Evolutionary conservation across 306 rosid genomes (phyloP).

Genomic region (Gleditsia sinensis): DNA sequence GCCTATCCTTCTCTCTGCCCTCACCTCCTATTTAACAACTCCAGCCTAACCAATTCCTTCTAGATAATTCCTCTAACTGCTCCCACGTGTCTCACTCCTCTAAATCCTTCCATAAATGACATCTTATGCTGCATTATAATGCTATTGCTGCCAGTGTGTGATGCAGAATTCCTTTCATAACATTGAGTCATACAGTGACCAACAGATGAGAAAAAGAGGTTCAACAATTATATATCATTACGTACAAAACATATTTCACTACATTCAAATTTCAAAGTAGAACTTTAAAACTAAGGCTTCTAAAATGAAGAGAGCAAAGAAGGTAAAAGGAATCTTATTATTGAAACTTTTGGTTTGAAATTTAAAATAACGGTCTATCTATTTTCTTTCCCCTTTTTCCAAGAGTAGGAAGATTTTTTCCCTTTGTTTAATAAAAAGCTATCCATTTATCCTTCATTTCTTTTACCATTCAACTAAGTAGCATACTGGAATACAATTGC

Average conservation of each 20-base stretch:
- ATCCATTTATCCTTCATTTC: neutral
- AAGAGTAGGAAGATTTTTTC: neutral
- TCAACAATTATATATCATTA: neutral
- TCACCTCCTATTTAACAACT: no score
- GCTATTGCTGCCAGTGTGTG: neutral
- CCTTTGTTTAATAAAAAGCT: neutral
- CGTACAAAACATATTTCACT: neutral
- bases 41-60: no score
- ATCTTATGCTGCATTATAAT: neutral
- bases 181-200: neutral
- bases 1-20: no score
- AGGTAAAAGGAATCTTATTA: neutral
- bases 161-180: neutral
- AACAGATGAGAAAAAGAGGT: neutral
- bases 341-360: neutral
- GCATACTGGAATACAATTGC: neutral
- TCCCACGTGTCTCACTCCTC: no score
- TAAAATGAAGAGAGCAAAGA: neutral
- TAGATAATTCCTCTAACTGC: no score
- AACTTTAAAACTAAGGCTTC: no score
- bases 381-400: no score
- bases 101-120: no score
- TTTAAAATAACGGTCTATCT: neutral
- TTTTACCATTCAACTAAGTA: neutral
- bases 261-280: neutral